Conservation (phyloP, 768 basidiomycete species). For the Rhizopogon roseolus region DNA sequence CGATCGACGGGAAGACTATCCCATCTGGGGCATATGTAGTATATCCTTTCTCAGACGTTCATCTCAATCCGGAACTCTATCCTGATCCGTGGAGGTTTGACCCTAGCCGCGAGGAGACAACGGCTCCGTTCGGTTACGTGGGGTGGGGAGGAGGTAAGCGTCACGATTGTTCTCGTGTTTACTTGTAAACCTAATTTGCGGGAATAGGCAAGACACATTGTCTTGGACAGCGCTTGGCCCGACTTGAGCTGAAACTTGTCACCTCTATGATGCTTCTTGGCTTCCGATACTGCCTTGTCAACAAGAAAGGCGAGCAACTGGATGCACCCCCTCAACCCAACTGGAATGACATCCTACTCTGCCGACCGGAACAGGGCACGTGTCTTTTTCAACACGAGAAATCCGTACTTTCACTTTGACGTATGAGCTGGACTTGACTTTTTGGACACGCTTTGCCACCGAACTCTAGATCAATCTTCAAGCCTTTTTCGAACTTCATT, state of each 20-base stretch:
- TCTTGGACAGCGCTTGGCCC: conserved; percentile 70
- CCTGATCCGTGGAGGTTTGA: conserved; percentile 77
- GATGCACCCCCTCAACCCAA: conserved; percentile 54
- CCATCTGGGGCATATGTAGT: conserved; percentile 73
- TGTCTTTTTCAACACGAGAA: conserved; percentile 48
- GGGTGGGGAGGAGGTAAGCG: conserved; percentile 77
- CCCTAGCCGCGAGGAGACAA: conserved; percentile 47
- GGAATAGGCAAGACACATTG: conserved; percentile 61
- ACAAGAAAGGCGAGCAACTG: conserved; percentile 42
- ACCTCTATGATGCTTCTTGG: conserved; percentile 63
- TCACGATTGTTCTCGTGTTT: conserved; percentile 13
- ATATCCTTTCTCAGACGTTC: conserved; percentile 78
- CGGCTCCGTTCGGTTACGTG: conserved; percentile 55
- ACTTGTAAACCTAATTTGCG: conserved; percentile 6
- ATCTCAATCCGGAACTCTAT: conserved; percentile 68
- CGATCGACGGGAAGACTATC: conserved; percentile 64
- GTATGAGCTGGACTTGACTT: conserved; percentile 21
- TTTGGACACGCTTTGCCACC: conserved; percentile 7
- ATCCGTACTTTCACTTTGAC: conserved; percentile 10
- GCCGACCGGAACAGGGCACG: conserved; percentile 52
- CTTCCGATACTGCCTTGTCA: conserved; percentile 55
- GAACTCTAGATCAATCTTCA: conserved; percentile 7
- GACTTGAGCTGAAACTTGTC: conserved; percentile 68
- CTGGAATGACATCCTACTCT: conserved; percentile 74
- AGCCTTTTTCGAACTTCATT: conserved; percentile 4